These are phyloP conservation scores for Mortierella sp. DNA, from an alignment of 371 early-diverging fungal genomes.

Conservation along the genomic window DNA sequence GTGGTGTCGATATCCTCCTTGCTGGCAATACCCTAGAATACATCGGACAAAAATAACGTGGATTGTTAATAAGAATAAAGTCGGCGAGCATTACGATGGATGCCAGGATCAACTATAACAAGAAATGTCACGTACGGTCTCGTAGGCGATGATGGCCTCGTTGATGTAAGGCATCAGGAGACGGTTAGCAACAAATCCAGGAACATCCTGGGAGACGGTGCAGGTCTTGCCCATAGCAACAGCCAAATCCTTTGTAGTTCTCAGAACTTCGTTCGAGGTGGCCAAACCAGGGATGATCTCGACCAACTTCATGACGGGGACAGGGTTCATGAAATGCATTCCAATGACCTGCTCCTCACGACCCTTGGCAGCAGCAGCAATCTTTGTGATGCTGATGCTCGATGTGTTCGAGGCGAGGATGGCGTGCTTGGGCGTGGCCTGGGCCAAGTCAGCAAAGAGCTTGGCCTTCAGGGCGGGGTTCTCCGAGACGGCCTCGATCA, in stretches of 20 bases:
- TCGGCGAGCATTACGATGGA: too few species aligned
- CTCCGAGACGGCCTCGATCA: conserved; percentile 97
- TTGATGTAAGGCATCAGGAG: conserved; percentile 99
- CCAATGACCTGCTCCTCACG: conserved; percentile 90
- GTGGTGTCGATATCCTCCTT: conserved; percentile 98
- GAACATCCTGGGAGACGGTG: conserved; percentile 90
- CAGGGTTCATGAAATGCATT: conserved; percentile 97
- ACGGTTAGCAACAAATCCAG: conserved; percentile 98
- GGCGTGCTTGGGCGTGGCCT: conserved; percentile 76
- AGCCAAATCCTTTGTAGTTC: conserved; percentile 83
- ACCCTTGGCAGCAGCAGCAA: conserved; percentile 88
- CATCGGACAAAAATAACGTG: too few species aligned
- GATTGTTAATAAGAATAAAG: too few species aligned
- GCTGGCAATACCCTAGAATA: conserved; percentile 93
- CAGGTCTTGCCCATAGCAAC: conserved; percentile 93
- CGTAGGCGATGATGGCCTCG: conserved; percentile 92
- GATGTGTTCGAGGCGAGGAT: conserved; percentile 97
- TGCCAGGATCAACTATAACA: too few species aligned
- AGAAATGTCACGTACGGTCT: conserved; percentile 73
- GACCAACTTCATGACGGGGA: conserved; percentile 98
- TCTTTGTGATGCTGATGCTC: conserved; percentile 95
- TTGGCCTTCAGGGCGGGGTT: conserved; percentile 88
- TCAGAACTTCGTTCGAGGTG: conserved; percentile 79
- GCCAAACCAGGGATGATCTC: conserved; percentile 97
- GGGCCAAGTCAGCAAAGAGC: conserved; percentile 85